phyloP scores from a whole-genome alignment of 176 grass and related monocot genomes.

The Triticum dicoccoides region DNA sequence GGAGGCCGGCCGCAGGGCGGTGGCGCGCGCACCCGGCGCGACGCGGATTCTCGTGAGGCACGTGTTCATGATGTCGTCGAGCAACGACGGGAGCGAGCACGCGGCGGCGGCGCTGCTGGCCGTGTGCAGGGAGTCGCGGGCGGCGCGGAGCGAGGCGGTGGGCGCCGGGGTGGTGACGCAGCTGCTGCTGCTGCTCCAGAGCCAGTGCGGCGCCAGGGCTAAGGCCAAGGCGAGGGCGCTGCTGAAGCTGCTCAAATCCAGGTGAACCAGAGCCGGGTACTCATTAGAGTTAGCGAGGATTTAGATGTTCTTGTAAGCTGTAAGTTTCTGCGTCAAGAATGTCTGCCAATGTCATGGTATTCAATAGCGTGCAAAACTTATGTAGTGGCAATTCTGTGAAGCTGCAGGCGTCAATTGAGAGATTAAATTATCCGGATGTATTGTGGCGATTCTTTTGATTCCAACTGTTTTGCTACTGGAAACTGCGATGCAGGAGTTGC shows the following conservation, averaged over 20 bases:
- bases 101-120: constrained; percentile 63
- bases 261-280: constrained; percentile 32
- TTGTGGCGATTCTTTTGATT: background rate
- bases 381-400: background rate
- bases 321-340: constrained; percentile 36
- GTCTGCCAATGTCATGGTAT: background rate
- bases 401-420: background rate
- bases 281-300: background rate
- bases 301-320: constrained; percentile 43
- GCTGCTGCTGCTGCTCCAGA: constrained; percentile 82
- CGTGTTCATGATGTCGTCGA: constrained; percentile 69
- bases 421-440: background rate
- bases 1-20: constrained; percentile 45
- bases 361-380: background rate
- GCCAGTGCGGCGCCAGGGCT: constrained; percentile 65
- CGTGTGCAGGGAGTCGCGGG: constrained; percentile 51
- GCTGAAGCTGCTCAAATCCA: constrained; percentile 70
- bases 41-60: constrained; percentile 57
- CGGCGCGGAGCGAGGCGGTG: constrained; percentile 37
- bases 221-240: constrained; percentile 66
- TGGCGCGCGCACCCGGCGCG: constrained; percentile 33
- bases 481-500: background rate
- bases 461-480: background rate
- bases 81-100: constrained; percentile 75
- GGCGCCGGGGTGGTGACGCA: constrained; percentile 64